Evolutionary conservation across 495 filamentous ascomycete genomes (phyloP).

Genomic region (Lophiostoma macrostomum): DNA sequence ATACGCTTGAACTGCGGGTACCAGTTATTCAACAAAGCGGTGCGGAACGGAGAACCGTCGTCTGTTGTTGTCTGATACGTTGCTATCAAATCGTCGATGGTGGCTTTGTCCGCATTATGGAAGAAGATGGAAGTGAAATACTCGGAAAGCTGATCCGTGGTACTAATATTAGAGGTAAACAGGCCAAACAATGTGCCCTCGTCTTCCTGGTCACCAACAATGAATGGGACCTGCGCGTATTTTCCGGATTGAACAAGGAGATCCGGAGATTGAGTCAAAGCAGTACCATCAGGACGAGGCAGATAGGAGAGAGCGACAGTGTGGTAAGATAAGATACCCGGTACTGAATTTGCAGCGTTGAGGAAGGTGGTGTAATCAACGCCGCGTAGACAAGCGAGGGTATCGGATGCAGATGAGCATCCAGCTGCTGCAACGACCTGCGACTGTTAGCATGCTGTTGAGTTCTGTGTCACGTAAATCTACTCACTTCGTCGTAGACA

Average conservation of each 20-base stretch:
- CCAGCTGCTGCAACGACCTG: conserved; percentile 55
- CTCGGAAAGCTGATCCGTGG: conserved; percentile 51
- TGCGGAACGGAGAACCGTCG: conserved; percentile 64
- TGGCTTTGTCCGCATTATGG: conserved; percentile 43
- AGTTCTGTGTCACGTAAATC: too few relatives aligned
- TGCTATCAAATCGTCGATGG: conserved; percentile 53
- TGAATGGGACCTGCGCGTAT: conserved; percentile 33
- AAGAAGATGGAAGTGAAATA: conserved; percentile 61
- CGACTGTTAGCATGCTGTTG: not conserved
- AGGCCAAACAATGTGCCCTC: conserved; percentile 58
- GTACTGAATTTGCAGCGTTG: conserved; percentile 64
- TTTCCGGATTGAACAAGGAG: conserved; percentile 36
- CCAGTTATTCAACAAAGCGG: conserved; percentile 57
- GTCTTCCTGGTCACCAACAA: conserved; percentile 36
- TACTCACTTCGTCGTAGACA: conserved; percentile 55
- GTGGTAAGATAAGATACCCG: conserved; percentile 59
- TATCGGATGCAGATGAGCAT: conserved; percentile 55
- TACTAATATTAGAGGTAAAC: conserved; percentile 63
- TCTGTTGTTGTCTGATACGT: conserved; percentile 52
- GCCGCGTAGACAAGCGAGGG: conserved; percentile 60
- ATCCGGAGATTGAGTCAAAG: conserved; percentile 49
- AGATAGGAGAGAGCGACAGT: conserved; percentile 44
- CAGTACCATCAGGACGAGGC: conserved; percentile 43
- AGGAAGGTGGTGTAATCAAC: conserved; percentile 60
- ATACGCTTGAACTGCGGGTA: conserved; percentile 76